Evolutionary conservation across 805 yeast genomes (phyloP).

Genomic region (Myxozyma geophila): DNA sequence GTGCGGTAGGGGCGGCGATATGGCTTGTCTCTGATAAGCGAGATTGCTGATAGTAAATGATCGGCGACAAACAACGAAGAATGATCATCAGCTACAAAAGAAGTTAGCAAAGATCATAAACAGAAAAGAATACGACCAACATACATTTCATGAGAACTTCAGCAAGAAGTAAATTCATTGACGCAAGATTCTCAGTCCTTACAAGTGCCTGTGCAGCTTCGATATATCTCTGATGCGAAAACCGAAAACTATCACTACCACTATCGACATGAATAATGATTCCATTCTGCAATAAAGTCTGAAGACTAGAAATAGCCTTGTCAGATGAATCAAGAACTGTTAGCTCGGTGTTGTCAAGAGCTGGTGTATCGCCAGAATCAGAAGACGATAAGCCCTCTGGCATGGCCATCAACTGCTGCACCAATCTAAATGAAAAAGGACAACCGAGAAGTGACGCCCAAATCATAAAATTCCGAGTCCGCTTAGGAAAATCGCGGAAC

Average conservation of each 20-base stretch:
- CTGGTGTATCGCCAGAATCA: conserved; percentile 25
- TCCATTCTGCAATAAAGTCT: conserved; percentile 30
- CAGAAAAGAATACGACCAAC: background rate
- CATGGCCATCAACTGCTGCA: conserved; percentile 21
- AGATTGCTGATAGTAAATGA: conserved; percentile 26
- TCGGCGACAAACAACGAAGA: conserved; percentile 23
- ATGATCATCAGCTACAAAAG: conserved; percentile 8
- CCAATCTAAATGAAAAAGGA: conserved; percentile 32
- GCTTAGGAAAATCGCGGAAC: conserved; percentile 32
- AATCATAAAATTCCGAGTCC: conserved; percentile 24
- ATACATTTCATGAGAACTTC: conserved; percentile 27
- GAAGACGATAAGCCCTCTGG: conserved; percentile 28
- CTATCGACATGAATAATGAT: conserved; percentile 13
- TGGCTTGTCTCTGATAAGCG: conserved; percentile 22
- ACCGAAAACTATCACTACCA: conserved; percentile 17
- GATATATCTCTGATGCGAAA: conserved; percentile 20
- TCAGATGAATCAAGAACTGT: conserved; percentile 29
- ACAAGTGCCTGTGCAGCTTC: conserved; percentile 24
- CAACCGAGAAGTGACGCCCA: conserved; percentile 36
- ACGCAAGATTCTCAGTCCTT: conserved; percentile 21
- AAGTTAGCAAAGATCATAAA: background rate
- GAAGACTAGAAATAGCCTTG: conserved; percentile 33
- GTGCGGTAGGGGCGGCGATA: conserved; percentile 28
- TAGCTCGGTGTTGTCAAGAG: conserved; percentile 11
- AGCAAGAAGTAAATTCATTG: conserved; percentile 33